Conservation (phyloP, 2,329 filamentous ascomycete genomes). For the Tolypocladium cylindrosporum region DNA sequence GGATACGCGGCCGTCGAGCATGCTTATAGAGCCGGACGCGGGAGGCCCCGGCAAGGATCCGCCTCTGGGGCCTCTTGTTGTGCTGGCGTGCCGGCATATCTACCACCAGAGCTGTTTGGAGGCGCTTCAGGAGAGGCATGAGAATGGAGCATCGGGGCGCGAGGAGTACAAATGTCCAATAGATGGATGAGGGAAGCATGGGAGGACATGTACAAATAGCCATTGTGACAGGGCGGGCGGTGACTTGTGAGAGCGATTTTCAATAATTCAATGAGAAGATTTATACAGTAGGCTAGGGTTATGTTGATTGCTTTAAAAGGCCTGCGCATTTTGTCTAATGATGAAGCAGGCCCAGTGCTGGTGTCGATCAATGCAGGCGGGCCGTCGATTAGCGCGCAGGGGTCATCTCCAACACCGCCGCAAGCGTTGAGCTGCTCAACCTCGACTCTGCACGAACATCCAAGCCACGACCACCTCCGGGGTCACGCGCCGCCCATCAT, state of each 20-base stretch:
- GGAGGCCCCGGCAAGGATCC: slow-evolving; percentile 25
- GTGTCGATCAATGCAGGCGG: not conserved
- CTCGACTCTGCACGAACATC: not conserved
- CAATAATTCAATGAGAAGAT: not conserved
- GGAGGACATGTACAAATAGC: not conserved
- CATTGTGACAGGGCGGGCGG: not conserved
- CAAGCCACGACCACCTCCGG: not conserved
- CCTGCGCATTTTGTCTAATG: not conserved
- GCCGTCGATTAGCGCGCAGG: not conserved
- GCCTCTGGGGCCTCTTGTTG: slow-evolving; percentile 53
- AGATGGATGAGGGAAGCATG: slow-evolving; percentile 31
- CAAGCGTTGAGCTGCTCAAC: not conserved
- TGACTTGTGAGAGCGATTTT: not conserved
- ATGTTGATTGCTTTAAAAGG: not conserved
- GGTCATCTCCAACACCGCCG: not conserved
- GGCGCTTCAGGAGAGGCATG: slow-evolving; percentile 45
- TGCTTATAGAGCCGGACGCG: slow-evolving; percentile 22
- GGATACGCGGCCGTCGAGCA: slow-evolving; percentile 29
- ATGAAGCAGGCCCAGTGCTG: not conserved
- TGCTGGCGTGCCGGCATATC: slow-evolving; percentile 61
- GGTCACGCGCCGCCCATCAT: slow-evolving; percentile 9
- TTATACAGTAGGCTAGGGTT: too few species aligned
- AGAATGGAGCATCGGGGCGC: slow-evolving; percentile 34
- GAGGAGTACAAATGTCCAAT: slow-evolving; percentile 48
- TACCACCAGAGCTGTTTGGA: slow-evolving; percentile 64